Evolutionary conservation across 139 green algal species (phyloP).

Genomic region (Chlorella sp.): DNA sequence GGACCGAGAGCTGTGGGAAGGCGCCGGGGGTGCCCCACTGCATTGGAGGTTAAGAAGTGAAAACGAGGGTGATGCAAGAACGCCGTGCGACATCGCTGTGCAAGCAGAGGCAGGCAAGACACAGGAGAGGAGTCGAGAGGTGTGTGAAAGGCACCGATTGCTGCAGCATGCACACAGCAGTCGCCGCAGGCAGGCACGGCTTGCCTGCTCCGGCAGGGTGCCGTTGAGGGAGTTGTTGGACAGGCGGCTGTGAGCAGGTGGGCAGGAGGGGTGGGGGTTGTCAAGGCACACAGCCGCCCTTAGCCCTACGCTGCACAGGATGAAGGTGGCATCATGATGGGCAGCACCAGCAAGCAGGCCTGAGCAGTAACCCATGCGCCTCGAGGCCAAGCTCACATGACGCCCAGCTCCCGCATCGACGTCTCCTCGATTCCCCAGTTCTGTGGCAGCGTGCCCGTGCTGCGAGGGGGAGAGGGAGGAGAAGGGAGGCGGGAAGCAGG

Average conservation of each 20-base stretch:
- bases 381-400: constrained; percentile 22
- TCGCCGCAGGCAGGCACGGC: not conserved
- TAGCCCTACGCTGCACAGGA: too few relatives aligned
- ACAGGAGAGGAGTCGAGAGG: not conserved
- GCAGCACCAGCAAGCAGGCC: too few relatives aligned
- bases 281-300: too few relatives aligned
- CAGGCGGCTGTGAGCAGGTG: not conserved
- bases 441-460: constrained; percentile 24
- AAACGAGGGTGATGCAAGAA: too few relatives aligned
- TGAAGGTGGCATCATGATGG: too few relatives aligned
- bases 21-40: constrained; percentile 21
- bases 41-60: too few relatives aligned
- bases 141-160: too few relatives aligned
- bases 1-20: constrained; percentile 11
- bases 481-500: not conserved
- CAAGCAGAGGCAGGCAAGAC: too few relatives aligned
- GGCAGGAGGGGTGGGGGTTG: not conserved
- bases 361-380: too few relatives aligned
- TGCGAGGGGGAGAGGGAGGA: not conserved
- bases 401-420: constrained; percentile 12
- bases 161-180: not conserved
- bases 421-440: constrained; percentile 7
- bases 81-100: not conserved
- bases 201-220: constrained; percentile 22
- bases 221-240: constrained; percentile 29